Conservation (phyloP, 805 yeast species). For the Torulaspora franciscae region DNA sequence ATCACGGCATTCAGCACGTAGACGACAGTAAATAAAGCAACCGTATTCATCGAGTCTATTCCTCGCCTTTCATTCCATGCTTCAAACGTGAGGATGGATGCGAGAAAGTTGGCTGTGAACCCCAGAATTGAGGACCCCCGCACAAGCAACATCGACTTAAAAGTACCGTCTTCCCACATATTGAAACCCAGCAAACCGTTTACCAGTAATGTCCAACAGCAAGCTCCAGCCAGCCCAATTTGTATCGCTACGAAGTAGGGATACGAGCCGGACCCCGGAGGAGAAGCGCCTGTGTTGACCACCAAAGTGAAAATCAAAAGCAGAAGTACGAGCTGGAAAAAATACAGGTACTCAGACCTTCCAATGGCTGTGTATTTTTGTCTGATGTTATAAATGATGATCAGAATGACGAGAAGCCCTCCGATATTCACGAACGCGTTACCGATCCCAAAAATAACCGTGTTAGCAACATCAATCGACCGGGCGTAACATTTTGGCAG, state of each 20-base stretch:
- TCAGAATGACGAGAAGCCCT: constrained; percentile 55
- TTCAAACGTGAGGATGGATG: constrained; percentile 69
- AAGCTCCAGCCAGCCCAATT: constrained; percentile 64
- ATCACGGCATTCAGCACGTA: constrained; percentile 69
- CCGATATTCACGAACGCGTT: constrained; percentile 82
- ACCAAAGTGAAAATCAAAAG: constrained; percentile 62
- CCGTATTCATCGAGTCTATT: constrained; percentile 49
- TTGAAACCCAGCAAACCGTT: constrained; percentile 83
- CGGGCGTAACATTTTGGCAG: constrained; percentile 79
- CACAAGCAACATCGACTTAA: constrained; percentile 52
- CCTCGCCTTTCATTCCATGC: constrained; percentile 47
- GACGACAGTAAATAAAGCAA: constrained; percentile 63
- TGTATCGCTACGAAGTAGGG: constrained; percentile 83
- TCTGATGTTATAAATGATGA: constrained; percentile 72
- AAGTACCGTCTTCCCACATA: constrained; percentile 92
- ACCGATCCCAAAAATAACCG: constrained; percentile 84
- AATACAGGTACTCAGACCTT: constrained; percentile 74
- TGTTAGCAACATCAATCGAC: constrained; percentile 82
- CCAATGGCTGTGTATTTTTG: constrained; percentile 94
- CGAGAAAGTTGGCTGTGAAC: constrained; percentile 61
- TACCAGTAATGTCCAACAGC: constrained; percentile 62
- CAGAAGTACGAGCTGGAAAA: constrained; percentile 56
- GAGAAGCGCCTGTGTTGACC: constrained; percentile 89
- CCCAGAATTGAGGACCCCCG: constrained; percentile 50
- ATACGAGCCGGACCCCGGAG: constrained; percentile 71